Evolutionary conservation across 2,329 filamentous ascomycete genomes (phyloP).

Genomic region (Cladosporium cucumerinum): DNA sequence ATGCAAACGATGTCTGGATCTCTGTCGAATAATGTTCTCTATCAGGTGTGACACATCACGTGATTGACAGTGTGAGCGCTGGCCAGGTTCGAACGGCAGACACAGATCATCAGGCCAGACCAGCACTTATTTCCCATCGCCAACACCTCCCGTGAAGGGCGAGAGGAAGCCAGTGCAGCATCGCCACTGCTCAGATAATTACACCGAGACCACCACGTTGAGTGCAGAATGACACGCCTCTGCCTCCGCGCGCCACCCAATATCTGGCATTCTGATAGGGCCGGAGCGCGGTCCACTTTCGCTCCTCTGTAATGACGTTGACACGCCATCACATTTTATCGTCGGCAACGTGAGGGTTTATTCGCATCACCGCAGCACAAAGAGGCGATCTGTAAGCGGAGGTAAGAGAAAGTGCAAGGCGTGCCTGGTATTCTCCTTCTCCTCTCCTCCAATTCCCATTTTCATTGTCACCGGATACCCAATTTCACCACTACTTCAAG

Average conservation of each 20-base stretch:
- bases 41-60: not conserved
- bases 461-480: not conserved
- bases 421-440: not conserved
- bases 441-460: not conserved
- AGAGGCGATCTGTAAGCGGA: slow-evolving; percentile 8
- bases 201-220: not conserved
- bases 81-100: not conserved
- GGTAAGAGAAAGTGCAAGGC: slow-evolving; percentile 1
- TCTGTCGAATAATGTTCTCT: not conserved
- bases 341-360: slow-evolving; percentile 3
- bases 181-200: not conserved
- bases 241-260: not conserved
- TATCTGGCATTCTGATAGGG: not conserved
- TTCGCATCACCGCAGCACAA: slow-evolving; percentile 8
- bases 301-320: slow-evolving; percentile 14
- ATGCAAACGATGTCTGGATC: not conserved
- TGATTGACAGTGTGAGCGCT: not conserved
- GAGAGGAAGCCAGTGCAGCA: not conserved
- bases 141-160: not conserved
- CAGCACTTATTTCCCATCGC: not conserved
- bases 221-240: not conserved
- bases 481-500: not conserved
- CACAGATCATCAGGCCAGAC: not conserved
- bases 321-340: slow-evolving; percentile 9
- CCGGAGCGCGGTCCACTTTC: slow-evolving; percentile 14